Base-by-base conservation (phyloP, 345 rosid species). In the Hibiscus tridactylites region DNA sequence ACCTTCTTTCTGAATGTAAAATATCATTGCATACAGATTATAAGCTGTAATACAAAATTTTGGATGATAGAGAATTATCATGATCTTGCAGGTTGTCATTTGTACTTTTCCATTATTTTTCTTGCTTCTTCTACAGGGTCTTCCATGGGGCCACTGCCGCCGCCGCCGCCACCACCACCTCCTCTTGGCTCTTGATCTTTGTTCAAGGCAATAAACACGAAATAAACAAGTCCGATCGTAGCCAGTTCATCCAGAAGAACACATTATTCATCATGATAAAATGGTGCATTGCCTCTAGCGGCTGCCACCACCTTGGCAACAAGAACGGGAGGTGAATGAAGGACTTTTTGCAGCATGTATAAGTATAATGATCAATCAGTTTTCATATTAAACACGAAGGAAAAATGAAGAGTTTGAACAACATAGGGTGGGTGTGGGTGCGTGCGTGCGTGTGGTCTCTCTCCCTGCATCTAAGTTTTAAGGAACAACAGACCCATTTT, bases 41-140 rank as follows among this genome's bases (percentile, higher is more conserved):
- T 46, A 10, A 12, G 9, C 16, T 12, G 50, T 46, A 46, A 46
- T 46, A 46, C 50, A 46, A 11, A 46, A 46, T 46, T 46, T 46
- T 7, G 29, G 29, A 56, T 56, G 11, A 56, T 56, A 6, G 17
- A 5, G 31, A 24, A 16, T 16, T 6, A 53, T 54, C 44, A 33
- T 31, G 60, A 47, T 59, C 68, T 53, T 24, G 31, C 74, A 1
- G 2, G 2, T 6, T 5, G 2, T 86, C 73, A 88, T 82, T 94
- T 94, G 88, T 91, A 94, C 82, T 90, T 94, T 16, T 94, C 96
- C 97, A 91, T 91, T 76, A 94, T 94, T 83, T 86, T 88, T 71
- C 87, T 86, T 71, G 97, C 98, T 89, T 94, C 98, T 81, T 86
- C 89, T 13, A 82, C 52, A 3, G 90, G 88, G 70, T 74, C 83